Percentiles rank a stretch among this genome's conserved stretches.
Conservation (phyloP, 306 rosid genomes). For the Cicer judaicum region DNA sequence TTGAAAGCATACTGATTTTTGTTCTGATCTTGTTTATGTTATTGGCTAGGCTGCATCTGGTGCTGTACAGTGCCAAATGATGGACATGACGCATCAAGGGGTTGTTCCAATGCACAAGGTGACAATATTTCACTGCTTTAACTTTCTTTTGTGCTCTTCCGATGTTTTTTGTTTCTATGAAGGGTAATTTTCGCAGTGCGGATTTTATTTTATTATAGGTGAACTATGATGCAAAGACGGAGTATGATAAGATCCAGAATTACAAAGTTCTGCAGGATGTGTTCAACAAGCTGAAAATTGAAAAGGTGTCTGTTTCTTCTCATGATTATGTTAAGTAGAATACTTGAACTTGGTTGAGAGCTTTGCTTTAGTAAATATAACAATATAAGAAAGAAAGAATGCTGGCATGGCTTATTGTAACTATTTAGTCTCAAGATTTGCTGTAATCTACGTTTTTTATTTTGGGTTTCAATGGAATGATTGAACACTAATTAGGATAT, state of each 20-base stretch:
- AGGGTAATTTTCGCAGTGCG: conserved; percentile 31
- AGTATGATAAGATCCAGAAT: conserved; percentile 97
- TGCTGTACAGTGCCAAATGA: conserved; percentile 95
- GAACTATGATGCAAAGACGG: conserved; percentile 88
- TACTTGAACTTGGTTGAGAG: background rate
- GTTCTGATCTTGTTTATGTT: conserved; percentile 35
- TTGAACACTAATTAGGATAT: background rate
- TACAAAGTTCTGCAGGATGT: conserved; percentile 93
- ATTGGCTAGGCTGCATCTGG: conserved; percentile 92
- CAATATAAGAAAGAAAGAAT: background rate
- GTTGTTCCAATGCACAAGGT: conserved; percentile 99
- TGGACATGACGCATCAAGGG: conserved; percentile 87
- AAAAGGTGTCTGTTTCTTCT: conserved; percentile 59
- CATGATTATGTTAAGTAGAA: conserved; percentile 4
- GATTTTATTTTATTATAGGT: conserved; percentile 61
- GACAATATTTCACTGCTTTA: conserved; percentile 24
- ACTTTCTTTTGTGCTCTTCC: conserved; percentile 15
- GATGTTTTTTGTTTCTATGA: background rate
- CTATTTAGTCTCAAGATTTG: background rate
- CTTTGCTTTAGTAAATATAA: conserved; percentile 6
- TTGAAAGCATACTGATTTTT: conserved; percentile 8
- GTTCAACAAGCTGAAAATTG: conserved; percentile 85
- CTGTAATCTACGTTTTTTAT: background rate
- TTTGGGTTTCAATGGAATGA: conserved; percentile 21
- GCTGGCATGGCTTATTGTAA: conserved; percentile 22